A percentile compares a stretch with the other conserved stretches of the same genome.
Evolutionary conservation across 306 rosid genomes (phyloP).

Genomic region (Malus fusca): DNA sequence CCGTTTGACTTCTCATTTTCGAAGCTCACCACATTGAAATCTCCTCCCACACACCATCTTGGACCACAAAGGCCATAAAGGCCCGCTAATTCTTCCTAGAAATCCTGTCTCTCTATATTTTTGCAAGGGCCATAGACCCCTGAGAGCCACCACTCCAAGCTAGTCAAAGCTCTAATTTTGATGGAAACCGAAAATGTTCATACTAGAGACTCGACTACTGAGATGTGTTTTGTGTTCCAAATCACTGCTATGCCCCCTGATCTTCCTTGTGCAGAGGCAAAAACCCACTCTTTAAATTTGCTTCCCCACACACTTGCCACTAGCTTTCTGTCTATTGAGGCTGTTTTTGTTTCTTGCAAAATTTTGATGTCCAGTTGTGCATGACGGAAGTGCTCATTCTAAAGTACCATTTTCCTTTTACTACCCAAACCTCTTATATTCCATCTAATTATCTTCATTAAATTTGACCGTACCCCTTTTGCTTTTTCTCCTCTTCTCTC

Average conservation of each 20-base stretch:
- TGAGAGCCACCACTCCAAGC: neutral
- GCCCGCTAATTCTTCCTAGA: neutral
- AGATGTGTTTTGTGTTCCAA: neutral
- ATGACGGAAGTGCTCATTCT: too few relatives aligned
- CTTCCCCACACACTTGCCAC: neutral
- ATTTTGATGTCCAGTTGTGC: too few relatives aligned
- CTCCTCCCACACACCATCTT: neutral
- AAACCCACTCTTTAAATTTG: neutral
- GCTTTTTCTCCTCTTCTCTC: too few relatives aligned
- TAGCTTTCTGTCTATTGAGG: too few relatives aligned
- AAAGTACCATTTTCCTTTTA: neutral
- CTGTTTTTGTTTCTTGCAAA: neutral
- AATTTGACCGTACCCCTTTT: too few relatives aligned
- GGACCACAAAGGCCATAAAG: neutral
- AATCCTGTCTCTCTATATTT: neutral
- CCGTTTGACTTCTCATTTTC: neutral
- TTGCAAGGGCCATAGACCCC: neutral
- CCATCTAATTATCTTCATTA: neutral
- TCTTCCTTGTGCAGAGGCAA: neutral
- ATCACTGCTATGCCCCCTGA: neutral
- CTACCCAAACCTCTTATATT: neutral
- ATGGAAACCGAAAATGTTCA: too few relatives aligned
- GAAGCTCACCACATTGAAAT: neutral
- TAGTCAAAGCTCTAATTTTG: rapidly evolving
- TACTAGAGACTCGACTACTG: neutral